Conservation (phyloP, 2,329 filamentous ascomycete genomes). For the Aspergillus brunneoviolaceus region DNA sequence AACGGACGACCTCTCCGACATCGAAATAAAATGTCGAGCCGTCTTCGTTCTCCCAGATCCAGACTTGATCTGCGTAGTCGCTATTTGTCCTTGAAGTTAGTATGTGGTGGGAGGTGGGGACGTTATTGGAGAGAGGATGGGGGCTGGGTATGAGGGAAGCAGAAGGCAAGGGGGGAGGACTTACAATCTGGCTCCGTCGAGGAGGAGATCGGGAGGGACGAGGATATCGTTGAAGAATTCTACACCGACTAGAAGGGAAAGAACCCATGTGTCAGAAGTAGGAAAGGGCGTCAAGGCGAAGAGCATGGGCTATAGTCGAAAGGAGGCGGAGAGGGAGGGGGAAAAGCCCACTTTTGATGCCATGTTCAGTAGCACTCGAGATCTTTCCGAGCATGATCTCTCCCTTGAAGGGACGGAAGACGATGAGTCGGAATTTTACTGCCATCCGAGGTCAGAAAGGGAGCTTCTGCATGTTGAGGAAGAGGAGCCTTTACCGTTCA, state of each 20-base stretch:
- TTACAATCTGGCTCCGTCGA: conserved; percentile 74
- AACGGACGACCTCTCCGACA: conserved; percentile 81
- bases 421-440: conserved; percentile 91
- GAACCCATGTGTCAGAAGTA: too few species aligned
- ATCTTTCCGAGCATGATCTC: conserved; percentile 88
- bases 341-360: conserved; percentile 62
- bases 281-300: too few species aligned
- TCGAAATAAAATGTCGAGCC: conserved; percentile 80
- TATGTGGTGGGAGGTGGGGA: conserved; percentile 8
- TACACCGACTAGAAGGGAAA: conserved; percentile 60
- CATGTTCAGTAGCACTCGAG: conserved; percentile 67
- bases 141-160: too few species aligned
- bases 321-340: background rate
- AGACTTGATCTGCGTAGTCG: conserved; percentile 72
- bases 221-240: conserved; percentile 96
- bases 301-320: background rate
- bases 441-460: conserved; percentile 6
- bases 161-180: conserved; percentile 28
- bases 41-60: conserved; percentile 77
- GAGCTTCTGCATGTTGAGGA: too few species aligned
- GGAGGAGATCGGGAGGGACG: conserved; percentile 71
- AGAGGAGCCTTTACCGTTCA: conserved; percentile 66
- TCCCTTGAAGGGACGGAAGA: conserved; percentile 94
- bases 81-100: conserved; percentile 44
- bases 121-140: too few species aligned